Evolutionary conservation across 306 rosid genomes (phyloP), one percentile per base, ranked within the genome.

Genomic region (Sesbania bispinosa): DNA sequence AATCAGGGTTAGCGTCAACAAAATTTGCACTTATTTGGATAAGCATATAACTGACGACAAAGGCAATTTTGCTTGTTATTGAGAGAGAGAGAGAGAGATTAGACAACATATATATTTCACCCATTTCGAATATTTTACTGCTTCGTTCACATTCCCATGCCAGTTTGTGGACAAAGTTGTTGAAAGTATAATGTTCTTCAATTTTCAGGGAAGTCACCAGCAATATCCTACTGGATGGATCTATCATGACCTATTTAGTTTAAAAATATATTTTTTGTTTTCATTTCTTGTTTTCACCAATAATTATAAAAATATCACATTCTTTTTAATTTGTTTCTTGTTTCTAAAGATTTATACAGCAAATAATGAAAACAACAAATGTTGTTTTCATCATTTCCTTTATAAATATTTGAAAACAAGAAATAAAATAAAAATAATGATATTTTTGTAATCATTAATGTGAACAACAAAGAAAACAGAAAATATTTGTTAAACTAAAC

Each of bases 121-220:
- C 77, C 74, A 73, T 64, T 45, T 63, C 21, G 48, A 47, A 75
- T 73, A 81, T 60, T 41, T 60, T 53, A 51, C 48, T 68, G 72
- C 82, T 54, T 62, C 76, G 36, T 81, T 70, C 32, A 70, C 65
- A 73, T 72, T 77, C 21, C 9, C 63, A 15, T 55, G 69, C 35
- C 79, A 53, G 58, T 45, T 39, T 54, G 68, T 51, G 30, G 6
- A 62, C 54, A 33, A 69, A 26, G 38, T 53, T 32, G 58, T 46
- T 41, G 36, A 54, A 55, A 33, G 66, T 42, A 72, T 51, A 30
- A 45, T 51, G 57, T 63, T 55, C 39, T 39, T 60, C 81, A 63
- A 16, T 19, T 46, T 57, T 39, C 77, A 67, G n/a, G 62, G 51
- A 76, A 60, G 33, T 64, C 53, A 70, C 60, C 45, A 26, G 35